A percentile compares a stretch with the other conserved stretches of the same genome.
Conservation (phyloP, 2,329 filamentous ascomycete genomes). For the Clonostachys rhizophaga region DNA sequence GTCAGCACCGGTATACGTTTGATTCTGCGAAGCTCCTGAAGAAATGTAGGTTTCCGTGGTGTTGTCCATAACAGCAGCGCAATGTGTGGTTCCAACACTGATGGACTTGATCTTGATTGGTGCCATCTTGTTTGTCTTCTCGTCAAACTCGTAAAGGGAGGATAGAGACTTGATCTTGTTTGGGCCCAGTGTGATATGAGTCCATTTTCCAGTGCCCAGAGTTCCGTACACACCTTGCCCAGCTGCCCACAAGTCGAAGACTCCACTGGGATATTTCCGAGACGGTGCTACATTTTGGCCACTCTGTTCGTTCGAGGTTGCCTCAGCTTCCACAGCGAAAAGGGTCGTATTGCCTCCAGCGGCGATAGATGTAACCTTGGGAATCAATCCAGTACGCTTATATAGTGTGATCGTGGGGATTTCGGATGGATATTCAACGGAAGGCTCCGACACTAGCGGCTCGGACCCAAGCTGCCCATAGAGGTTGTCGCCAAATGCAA, state of each 20-base stretch:
- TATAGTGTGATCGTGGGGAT: slow-evolving; percentile 73
- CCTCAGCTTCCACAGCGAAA: slow-evolving; percentile 75
- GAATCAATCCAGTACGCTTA: slow-evolving; percentile 53
- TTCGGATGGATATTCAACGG: slow-evolving; percentile 64
- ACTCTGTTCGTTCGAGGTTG: slow-evolving; percentile 22
- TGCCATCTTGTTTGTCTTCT: slow-evolving; percentile 58
- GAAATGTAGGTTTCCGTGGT: slow-evolving; percentile 61
- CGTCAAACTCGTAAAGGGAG: slow-evolving; percentile 83
- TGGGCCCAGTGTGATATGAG: slow-evolving; percentile 74
- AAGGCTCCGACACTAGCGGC: slow-evolving; percentile 54
- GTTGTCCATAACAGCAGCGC: slow-evolving; percentile 79
- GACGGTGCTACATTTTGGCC: slow-evolving; percentile 16
- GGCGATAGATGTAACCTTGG: slow-evolving; percentile 70
- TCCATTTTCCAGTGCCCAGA: slow-evolving; percentile 84
- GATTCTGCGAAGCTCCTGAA: slow-evolving; percentile 49
- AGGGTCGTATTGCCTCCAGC: slow-evolving; percentile 87
- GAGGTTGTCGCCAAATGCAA: slow-evolving; percentile 87
- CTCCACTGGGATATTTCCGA: slow-evolving; percentile 20
- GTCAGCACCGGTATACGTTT: slow-evolving; percentile 85
- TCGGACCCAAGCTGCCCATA: slow-evolving; percentile 89
- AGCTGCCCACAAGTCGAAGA: slow-evolving; percentile 74
- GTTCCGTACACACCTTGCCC: slow-evolving; percentile 81
- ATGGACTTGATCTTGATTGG: slow-evolving; percentile 76
- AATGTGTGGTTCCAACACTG: slow-evolving; percentile 75
- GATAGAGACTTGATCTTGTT: slow-evolving; percentile 80